These are phyloP conservation scores for Phycomyces nitens DNA, from an alignment of 192 early-diverging fungal genomes.

Conservation along the genomic window DNA sequence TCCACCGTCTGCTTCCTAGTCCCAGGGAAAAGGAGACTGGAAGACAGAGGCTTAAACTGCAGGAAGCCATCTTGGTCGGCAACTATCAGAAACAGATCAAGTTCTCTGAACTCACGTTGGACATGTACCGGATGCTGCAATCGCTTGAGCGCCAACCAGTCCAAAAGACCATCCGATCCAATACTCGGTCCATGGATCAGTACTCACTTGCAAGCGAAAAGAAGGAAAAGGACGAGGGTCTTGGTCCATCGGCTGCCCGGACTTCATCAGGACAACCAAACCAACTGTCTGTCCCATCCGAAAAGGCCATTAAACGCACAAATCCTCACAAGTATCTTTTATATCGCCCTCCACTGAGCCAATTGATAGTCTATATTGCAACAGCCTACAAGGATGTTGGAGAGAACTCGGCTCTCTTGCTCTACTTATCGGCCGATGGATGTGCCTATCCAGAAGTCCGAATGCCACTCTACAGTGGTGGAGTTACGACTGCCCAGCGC, in stretches of 20 bases:
- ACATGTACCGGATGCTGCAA: slow-evolving; percentile 96
- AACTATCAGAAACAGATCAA: slow-evolving; percentile 96
- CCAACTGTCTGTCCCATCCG: slow-evolving; percentile 5
- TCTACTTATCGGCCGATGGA: slow-evolving; percentile 93
- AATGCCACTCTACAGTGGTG: slow-evolving; percentile 64
- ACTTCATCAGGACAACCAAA: not conserved
- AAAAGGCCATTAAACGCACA: slow-evolving; percentile 36
- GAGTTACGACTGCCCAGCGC: slow-evolving; percentile 65
- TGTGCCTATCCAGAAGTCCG: slow-evolving; percentile 8
- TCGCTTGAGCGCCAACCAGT: slow-evolving; percentile 59
- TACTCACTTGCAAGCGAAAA: not conserved
- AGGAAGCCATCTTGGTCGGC: slow-evolving; percentile 95
- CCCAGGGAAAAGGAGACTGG: slow-evolving; percentile 55
- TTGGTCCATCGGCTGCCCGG: not conserved
- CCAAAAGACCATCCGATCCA: not conserved
- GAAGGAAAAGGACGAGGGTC: not conserved
- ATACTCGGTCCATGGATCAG: not conserved
- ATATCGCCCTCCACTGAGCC: slow-evolving; percentile 86
- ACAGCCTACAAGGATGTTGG: slow-evolving; percentile 93
- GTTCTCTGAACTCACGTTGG: slow-evolving; percentile 93
- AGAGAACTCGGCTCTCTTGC: slow-evolving; percentile 79
- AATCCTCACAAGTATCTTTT: slow-evolving; percentile 89
- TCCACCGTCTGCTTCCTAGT: slow-evolving; percentile 52
- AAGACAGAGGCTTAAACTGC: slow-evolving; percentile 58
- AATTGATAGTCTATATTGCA: slow-evolving; percentile 87